Evolutionary conservation across 495 filamentous ascomycete genomes (phyloP), one percentile per base, ranked within the genome.

Genomic region (Penicillium flavigenum): DNA sequence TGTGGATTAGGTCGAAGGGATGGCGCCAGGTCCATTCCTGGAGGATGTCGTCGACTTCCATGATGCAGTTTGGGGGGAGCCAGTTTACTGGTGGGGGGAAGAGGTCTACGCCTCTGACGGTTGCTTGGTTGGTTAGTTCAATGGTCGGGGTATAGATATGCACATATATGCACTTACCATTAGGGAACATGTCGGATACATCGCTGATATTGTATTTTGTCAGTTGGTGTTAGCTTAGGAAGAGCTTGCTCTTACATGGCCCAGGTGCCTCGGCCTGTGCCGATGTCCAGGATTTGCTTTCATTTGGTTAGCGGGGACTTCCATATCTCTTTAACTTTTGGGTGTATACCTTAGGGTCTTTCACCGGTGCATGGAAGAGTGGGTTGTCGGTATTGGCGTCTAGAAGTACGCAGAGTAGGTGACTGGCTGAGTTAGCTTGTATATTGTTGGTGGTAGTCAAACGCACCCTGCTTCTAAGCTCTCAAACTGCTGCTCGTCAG

Each of bases 21-120:
- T 68, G 55, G 9, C 36, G 36, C 56, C 63, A 72, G 4, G 64
- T 62, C 70, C 70, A 73, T 6, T 70, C 59, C 16, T 56, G 52
- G 4, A 72, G 62, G 34, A 58, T 47, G 53, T 73, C 63, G 39
- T 73, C 72, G 2, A 74, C 62, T 38, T 67, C 60, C 22, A 74
- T 57, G 1, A 64, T 41, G 48, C 66, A 70, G 49, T 74, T 74
- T 27, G 72, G 70, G 1, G 72, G 68, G 11, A 72, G 60, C 66
- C 60, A 67, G 3, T 45, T 51, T 1, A 65, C 54, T 17, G 63
- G 64, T 1, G 64, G 64, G 64, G 62, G 45, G n/a, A 60, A 67
- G 8, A 67, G 48, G 42, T 67, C 64, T 11, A 67, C 58, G 17
- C 64, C 64, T 14, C 52, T 62, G 32, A 67, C 58, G 32, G 64